Base-by-base conservation (phyloP, 208 protist species). In the Trypanosoma scelopori region DNA sequence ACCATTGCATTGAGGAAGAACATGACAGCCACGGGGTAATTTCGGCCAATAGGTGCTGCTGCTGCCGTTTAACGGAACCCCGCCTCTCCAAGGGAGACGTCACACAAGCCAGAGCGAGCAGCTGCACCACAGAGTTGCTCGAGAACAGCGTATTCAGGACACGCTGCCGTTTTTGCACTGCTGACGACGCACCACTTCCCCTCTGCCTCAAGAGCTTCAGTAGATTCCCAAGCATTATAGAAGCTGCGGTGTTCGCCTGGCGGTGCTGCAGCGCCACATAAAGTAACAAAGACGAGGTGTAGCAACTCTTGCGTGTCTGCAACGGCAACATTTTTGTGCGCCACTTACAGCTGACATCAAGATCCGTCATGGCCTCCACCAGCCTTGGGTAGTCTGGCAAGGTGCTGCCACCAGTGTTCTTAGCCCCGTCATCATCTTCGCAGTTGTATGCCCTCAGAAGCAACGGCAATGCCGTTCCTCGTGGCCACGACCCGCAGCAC, bases 401-500 rank as follows among this genome's bases (percentile, higher is more conserved):
- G 25, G 65, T 7, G 25, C 28, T 16, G 39, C 23, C 23, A 6
- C n/a, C 32, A 27, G 13, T 5, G 46, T 55, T 46, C 1, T 28
- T 28, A 25, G 50, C 28, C 6, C n/a, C 7, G 12, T 51, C 55
- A 55, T 59, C 49, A 15, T 13, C 20, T 47, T 49, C n/a, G 9
- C 47, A 22, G 23, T 39, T 25, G 20, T 7, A 49, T 9, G 41
- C 42, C 5, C 43, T 11, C 5, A 81, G 49, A 0, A 65, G 51
- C 18, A 55, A 12, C 15, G 7, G 16, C 22, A 81, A 64, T 39
- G 60, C 48, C 35, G 49, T 42, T 12, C 68, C 57, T 0, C 43
- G 47, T 22, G 75, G 75, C 75, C 75, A 81, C 51, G 75, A 52
- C 13, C 75, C 75, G 62, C 60, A 73, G 32, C 18, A 73, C 45